A percentile compares a stretch with the other conserved stretches of the same genome.
Evolutionary conservation across 208 protist genomes (phyloP).

Genomic region (Leishmania aethiopica): DNA sequence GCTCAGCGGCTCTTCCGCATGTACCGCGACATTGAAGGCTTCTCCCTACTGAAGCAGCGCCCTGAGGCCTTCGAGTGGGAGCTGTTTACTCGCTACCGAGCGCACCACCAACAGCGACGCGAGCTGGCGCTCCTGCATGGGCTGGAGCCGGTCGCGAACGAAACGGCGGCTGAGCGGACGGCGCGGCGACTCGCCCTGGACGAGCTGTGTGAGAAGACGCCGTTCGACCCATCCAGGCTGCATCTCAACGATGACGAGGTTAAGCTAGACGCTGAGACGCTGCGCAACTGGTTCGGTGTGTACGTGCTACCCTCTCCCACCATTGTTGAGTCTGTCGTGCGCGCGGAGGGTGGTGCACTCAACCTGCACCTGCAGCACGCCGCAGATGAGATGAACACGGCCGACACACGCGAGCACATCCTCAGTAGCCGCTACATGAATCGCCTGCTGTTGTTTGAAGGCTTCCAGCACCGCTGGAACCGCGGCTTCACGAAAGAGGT

Average conservation of each 20-base stretch:
- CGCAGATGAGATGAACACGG: slow-evolving; percentile 54
- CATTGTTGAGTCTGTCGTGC: slow-evolving; percentile 65
- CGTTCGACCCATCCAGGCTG: slow-evolving; percentile 60
- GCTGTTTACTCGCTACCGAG: slow-evolving; percentile 89
- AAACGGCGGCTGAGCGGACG: slow-evolving; percentile 82
- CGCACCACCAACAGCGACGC: slow-evolving; percentile 87
- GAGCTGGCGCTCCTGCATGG: slow-evolving; percentile 79
- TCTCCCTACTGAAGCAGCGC: slow-evolving; percentile 84
- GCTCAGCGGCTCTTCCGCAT: slow-evolving; percentile 72
- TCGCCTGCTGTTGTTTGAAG: slow-evolving; percentile 66
- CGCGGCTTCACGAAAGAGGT: slow-evolving; percentile 65
- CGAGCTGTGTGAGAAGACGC: slow-evolving; percentile 83
- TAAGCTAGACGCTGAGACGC: slow-evolving; percentile 60
- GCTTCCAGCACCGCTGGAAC: slow-evolving; percentile 64
- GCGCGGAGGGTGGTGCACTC: slow-evolving; percentile 32
- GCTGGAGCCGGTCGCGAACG: slow-evolving; percentile 85
- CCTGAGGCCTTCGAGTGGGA: slow-evolving; percentile 90
- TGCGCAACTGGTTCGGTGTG: slow-evolving; percentile 88
- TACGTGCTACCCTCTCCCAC: slow-evolving; percentile 87
- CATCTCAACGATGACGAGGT: slow-evolving; percentile 69
- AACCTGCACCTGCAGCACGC: slow-evolving; percentile 66
- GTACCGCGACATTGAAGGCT: slow-evolving; percentile 88
- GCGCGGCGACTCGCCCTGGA: slow-evolving; percentile 69
- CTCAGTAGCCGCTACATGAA: slow-evolving; percentile 86
- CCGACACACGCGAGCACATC: slow-evolving; percentile 84